phyloP scores from a whole-genome alignment of 257 asterid species.

The Capsicum rhomboideum region DNA sequence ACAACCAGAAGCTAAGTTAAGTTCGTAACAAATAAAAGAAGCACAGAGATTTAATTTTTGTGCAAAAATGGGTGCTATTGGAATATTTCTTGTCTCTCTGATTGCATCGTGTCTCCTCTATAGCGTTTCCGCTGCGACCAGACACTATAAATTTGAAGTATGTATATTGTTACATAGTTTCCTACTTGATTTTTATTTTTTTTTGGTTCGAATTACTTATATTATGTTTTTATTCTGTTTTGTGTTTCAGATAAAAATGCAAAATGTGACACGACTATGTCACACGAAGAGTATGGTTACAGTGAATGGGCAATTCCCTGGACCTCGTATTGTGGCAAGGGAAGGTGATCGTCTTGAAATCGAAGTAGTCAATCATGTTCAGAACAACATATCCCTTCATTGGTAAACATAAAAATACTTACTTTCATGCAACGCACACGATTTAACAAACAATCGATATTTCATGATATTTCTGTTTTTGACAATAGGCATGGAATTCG shows the following conservation, averaged over 20 bases:
- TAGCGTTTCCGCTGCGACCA: slow-evolving; percentile 4
- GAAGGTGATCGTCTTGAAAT: slow-evolving; percentile 51
- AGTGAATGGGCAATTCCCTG: slow-evolving; percentile 33
- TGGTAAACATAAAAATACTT: slow-evolving; percentile 9
- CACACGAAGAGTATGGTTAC: slow-evolving; percentile 24
- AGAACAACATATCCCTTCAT: slow-evolving; percentile 44
- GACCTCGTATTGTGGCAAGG: slow-evolving; percentile 20
- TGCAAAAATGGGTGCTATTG: slow-evolving; percentile 15
- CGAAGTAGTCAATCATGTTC: slow-evolving; percentile 42
- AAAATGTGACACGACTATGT: background rate
- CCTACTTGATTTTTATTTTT: too few species aligned
- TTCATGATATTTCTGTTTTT: background rate
- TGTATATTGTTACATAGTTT: background rate
- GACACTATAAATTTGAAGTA: slow-evolving; percentile 42
- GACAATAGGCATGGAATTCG: slow-evolving; percentile 56
- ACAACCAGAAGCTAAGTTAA: background rate
- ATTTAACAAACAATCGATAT: too few species aligned
- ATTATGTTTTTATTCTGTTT: too few species aligned
- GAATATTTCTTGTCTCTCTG: background rate
- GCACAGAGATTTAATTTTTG: background rate
- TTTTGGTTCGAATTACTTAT: too few species aligned
- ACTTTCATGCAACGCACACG: too few species aligned
- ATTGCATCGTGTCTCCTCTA: slow-evolving; percentile 12
- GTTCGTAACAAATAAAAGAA: background rate
- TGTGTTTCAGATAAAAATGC: background rate